These are phyloP conservation scores for Achaetomium macrosporum DNA, from an alignment of 2,329 filamentous ascomycete species.

Conservation along the genomic window DNA sequence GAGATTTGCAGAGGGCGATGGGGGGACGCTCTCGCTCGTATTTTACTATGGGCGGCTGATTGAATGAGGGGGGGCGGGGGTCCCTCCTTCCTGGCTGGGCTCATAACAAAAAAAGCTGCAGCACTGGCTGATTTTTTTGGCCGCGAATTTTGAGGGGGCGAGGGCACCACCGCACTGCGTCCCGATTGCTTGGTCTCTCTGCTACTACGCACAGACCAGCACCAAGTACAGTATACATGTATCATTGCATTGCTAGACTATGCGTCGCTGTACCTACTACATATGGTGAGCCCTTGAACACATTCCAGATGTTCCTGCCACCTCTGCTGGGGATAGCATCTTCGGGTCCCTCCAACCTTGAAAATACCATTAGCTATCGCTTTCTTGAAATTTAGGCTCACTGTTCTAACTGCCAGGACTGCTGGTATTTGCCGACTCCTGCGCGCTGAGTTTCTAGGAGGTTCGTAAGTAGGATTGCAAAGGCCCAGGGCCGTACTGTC, in stretches of 20 bases:
- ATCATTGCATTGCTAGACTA: slow-evolving; percentile 13
- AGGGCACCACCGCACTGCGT: slow-evolving; percentile 12
- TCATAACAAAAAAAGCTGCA: slow-evolving; percentile 27
- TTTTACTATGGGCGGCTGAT: slow-evolving; percentile 62
- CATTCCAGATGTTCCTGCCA: too few species aligned
- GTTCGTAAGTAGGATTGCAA: too few species aligned
- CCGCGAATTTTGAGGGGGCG: slow-evolving; percentile 26
- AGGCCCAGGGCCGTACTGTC: too few species aligned
- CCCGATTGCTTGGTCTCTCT: slow-evolving; percentile 1
- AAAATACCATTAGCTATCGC: too few species aligned
- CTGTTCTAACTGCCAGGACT: too few species aligned
- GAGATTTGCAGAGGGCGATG: slow-evolving; percentile 47
- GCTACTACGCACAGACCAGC: slow-evolving; percentile 7
- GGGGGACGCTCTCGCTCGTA: slow-evolving; percentile 50
- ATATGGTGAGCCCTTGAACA: neutral
- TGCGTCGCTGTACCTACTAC: slow-evolving; percentile 18
- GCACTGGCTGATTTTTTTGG: slow-evolving; percentile 27
- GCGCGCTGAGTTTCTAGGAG: too few species aligned
- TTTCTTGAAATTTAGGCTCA: too few species aligned
- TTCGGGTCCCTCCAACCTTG: too few species aligned
- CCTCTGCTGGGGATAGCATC: too few species aligned
- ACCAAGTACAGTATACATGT: slow-evolving; percentile 16
- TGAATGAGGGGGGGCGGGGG: slow-evolving; percentile 43
- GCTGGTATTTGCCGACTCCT: too few species aligned
- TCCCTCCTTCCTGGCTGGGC: slow-evolving; percentile 22